Evolutionary conservation across 2,329 filamentous ascomycete genomes (phyloP).

Genomic region (Penicillium sp.): DNA sequence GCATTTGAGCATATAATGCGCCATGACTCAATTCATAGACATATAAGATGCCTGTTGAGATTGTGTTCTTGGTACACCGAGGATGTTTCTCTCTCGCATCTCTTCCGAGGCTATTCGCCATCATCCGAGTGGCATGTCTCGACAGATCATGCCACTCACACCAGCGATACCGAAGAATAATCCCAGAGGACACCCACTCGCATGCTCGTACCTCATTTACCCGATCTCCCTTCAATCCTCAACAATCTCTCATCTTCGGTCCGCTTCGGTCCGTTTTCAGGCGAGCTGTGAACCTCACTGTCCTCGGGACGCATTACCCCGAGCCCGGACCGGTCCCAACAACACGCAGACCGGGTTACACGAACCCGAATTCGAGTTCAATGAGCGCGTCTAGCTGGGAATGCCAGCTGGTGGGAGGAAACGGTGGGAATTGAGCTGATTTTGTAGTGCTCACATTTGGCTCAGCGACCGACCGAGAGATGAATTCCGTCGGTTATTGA

Average conservation of each 20-base stretch:
- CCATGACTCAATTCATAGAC: background rate
- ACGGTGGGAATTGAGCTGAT: background rate
- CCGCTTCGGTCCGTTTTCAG: constrained; percentile 12
- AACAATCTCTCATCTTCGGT: background rate
- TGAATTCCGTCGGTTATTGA: constrained; percentile 33
- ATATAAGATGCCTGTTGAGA: background rate
- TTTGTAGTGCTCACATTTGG: constrained; percentile 8
- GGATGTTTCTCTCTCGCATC: background rate
- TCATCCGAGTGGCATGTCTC: background rate
- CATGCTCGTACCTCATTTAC: background rate
- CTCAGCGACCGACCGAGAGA: background rate
- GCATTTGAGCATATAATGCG: background rate
- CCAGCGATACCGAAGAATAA: background rate
- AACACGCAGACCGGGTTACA: background rate
- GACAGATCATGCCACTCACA: background rate
- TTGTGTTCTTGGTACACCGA: background rate
- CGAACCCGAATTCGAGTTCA: constrained; percentile 1
- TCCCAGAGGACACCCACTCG: background rate
- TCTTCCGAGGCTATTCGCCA: background rate
- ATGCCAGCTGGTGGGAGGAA: background rate
- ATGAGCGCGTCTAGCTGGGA: background rate
- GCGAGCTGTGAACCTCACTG: constrained; percentile 14
- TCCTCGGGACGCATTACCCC: constrained; percentile 22
- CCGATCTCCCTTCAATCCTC: background rate
- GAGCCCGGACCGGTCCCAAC: constrained; percentile 8